Percentiles rank a stretch among this genome's conserved stretches.
These are phyloP conservation scores for Amanita pallidorosea DNA, from an alignment of 768 basidiomycete species.

Conservation along the genomic window DNA sequence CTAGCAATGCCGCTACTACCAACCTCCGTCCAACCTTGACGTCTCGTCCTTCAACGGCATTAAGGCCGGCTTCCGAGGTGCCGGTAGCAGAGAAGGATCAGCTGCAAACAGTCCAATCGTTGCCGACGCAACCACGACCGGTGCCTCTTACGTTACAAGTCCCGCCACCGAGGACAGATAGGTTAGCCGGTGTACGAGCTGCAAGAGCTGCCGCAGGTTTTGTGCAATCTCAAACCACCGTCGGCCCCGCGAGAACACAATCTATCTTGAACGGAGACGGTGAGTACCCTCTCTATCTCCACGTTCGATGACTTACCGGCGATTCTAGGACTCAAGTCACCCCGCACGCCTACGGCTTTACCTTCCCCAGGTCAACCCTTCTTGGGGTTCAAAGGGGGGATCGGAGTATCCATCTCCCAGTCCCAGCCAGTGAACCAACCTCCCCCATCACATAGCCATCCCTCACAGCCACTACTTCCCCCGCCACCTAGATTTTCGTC, in stretches of 20 bases:
- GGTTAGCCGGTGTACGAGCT: constrained; percentile 1
- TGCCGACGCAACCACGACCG: not conserved
- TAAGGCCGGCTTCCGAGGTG: not conserved
- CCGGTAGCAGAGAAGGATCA: not conserved
- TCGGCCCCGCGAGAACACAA: not conserved
- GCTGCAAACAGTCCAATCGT: not conserved
- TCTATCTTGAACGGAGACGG: not conserved
- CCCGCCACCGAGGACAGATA: not conserved
- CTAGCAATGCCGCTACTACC: not conserved
- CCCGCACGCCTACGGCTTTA: not conserved
- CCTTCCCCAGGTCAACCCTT: not conserved
- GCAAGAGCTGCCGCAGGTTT: not conserved
- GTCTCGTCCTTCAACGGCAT: not conserved
- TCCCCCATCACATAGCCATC: not conserved
- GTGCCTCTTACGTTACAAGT: not conserved
- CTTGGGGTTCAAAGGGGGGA: not conserved
- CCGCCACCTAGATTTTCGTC: not conserved
- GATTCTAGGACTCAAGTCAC: not conserved
- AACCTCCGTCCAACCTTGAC: not conserved
- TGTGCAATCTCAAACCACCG: not conserved
- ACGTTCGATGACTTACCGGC: not conserved
- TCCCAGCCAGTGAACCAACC: not conserved
- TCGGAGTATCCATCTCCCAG: not conserved
- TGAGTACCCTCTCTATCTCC: not conserved
- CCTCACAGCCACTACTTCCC: not conserved